Base-by-base conservation (phyloP, 192 early-diverging fungal genomes). In the Rhizophagus clarus region DNA sequence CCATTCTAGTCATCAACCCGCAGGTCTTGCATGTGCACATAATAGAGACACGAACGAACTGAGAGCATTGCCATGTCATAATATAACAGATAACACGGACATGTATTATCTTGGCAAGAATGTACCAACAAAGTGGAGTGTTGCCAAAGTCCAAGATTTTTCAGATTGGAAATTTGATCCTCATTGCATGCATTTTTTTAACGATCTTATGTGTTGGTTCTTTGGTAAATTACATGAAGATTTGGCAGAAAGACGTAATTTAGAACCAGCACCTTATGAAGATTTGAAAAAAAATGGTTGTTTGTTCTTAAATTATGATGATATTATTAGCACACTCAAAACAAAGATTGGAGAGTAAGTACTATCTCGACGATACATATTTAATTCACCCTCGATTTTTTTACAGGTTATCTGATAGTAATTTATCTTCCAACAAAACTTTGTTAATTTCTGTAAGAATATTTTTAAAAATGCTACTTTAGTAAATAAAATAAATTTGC, bases 151-250 rank as follows among this genome's bases (percentile, higher is more conserved):
- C n/a, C n/a, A n/a, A n/a, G n/a, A n/a, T n/a, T n/a, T n/a, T n/a
- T n/a, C n/a, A n/a, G n/a, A n/a, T n/a, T 79, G 79, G 79, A 79
- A 32, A 62, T 79, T 79, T 72, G 68, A 71, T 14, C 4, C 68
- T 26, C 79, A 79, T 28, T 14, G 9, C 20, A 28, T 61, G 24
- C 5, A 51, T 17, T 14, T 49, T 42, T 79, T 79, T 63, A 79
- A 79, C 20, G 40, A 60, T 37, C 70, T 79, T 31, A 79, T 72
- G 68, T 56, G 79, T 47, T 79, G 79, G 79, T 79, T 79, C 47
- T 79, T 79, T 69, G 51, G 62, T 42, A 79, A 51, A 24, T 79
- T 79, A 49, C n/a, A 73, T 61, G 3, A 51, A 20, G 49, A 60
- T 34, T 15, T 79, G 31, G 79, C 79, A 79, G 34, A 40, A 9